A percentile compares a stretch with the other conserved stretches of the same genome.
phyloP scores from a whole-genome alignment of 768 basidiomycete genomes.

The Rossbeevera mucosa region DNA sequence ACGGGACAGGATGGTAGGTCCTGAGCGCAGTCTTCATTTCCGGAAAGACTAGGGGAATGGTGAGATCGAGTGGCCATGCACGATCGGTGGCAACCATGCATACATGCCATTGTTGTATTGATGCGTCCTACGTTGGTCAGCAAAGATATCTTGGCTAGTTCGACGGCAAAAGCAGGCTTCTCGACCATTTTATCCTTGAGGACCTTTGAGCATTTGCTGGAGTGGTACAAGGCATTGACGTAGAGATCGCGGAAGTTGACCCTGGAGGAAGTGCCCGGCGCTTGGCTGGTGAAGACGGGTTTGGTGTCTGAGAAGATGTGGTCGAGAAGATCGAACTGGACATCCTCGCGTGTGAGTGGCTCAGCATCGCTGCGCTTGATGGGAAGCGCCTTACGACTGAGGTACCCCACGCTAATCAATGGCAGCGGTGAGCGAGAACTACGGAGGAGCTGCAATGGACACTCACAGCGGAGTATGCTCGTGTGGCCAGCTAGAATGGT shows the following conservation, averaged over 20 bases:
- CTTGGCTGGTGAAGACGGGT: conserved; percentile 67
- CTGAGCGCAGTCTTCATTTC: conserved; percentile 90
- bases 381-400: conserved; percentile 60
- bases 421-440: conserved; percentile 7
- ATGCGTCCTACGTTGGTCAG: conserved; percentile 88
- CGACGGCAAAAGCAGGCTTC: conserved; percentile 69
- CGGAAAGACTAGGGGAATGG: conserved; percentile 62
- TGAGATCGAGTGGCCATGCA: conserved; percentile 14
- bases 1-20: conserved; percentile 87
- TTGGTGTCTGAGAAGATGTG: conserved; percentile 70
- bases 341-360: conserved; percentile 75
- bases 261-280: conserved; percentile 43
- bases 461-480: conserved; percentile 54
- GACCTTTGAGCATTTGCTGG: conserved; percentile 81
- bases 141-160: conserved; percentile 78
- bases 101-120: conserved; percentile 89
- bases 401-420: conserved; percentile 48
- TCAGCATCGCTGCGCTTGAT: conserved; percentile 83
- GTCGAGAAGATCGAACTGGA: conserved; percentile 81
- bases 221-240: conserved; percentile 74
- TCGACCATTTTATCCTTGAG: conserved; percentile 86
- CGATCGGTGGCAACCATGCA: conserved; percentile 28
- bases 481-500: conserved; percentile 40
- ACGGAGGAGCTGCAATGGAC: conserved; percentile 8
- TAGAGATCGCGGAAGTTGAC: conserved; percentile 82